A percentile compares a stretch with the other conserved stretches of the same genome.
Evolutionary conservation across 306 rosid species (phyloP).

Genomic region (Ammopiptanthus mongolicus): DNA sequence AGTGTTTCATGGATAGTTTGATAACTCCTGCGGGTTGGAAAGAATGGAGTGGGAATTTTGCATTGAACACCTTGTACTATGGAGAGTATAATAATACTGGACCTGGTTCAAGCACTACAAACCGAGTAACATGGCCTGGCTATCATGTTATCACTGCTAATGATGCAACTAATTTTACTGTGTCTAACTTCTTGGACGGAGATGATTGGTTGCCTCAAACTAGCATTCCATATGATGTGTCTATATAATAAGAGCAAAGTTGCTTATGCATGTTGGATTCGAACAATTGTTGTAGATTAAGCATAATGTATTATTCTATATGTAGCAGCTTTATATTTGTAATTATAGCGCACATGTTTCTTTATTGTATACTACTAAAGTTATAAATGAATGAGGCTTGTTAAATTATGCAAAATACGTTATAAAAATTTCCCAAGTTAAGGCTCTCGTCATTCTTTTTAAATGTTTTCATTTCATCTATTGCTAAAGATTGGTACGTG

Average conservation of each 20-base stretch:
- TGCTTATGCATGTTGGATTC: neutral
- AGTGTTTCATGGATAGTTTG: neutral
- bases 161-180: neutral
- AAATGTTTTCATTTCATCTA: no score
- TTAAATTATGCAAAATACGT: no score
- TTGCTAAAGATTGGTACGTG: no score
- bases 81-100: neutral
- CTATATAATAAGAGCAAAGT: neutral
- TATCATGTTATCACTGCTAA: neutral
- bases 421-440: no score
- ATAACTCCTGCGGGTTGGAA: neutral
- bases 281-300: no score
- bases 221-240: slow-evolving; percentile 36
- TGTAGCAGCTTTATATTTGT: neutral
- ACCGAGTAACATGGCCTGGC: neutral
- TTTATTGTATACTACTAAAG: neutral
- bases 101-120: neutral
- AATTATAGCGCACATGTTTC: neutral
- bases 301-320: neutral
- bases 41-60: neutral
- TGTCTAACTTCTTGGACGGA: neutral
- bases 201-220: slow-evolving; percentile 1
- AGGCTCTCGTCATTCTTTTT: no score
- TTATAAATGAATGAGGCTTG: neutral
- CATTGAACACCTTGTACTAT: neutral